A percentile compares a stretch with the other conserved stretches of the same genome.
Conservation (phyloP, 164 flowering plant species). For the Piper longum region DNA sequence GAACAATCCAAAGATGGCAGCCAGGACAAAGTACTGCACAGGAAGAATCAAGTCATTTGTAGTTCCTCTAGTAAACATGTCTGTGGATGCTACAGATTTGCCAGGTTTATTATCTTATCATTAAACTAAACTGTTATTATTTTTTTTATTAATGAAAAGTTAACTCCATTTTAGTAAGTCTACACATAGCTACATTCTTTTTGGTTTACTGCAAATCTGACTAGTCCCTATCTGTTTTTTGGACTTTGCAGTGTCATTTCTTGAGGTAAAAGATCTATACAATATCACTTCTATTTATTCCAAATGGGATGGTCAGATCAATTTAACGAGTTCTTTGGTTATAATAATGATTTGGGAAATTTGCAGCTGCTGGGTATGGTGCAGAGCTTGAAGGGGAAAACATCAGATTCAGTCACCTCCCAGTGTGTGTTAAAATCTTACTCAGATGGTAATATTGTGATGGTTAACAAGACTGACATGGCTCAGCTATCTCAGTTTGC, state of each 20-base stretch:
- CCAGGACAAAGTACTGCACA: slow-evolving; percentile 72
- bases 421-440: slow-evolving; percentile 46
- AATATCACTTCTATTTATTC: not conserved
- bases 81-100: slow-evolving; percentile 40
- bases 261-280: slow-evolving; percentile 51
- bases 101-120: slow-evolving; percentile 49
- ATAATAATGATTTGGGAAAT: not conserved
- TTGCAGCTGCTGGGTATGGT: slow-evolving; percentile 68
- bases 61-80: slow-evolving; percentile 61
- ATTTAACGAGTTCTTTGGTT: not conserved
- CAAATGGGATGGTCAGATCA: not conserved
- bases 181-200: not conserved
- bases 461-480: slow-evolving; percentile 35
- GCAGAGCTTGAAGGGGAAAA: slow-evolving; percentile 67
- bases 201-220: no score
- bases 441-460: slow-evolving; percentile 35
- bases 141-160: no score
- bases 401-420: slow-evolving; percentile 58
- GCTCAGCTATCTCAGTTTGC: slow-evolving; percentile 40
- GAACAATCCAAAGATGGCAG: slow-evolving; percentile 68
- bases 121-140: no score
- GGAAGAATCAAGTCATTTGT: slow-evolving; percentile 79
- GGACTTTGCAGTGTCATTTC: slow-evolving; percentile 65
- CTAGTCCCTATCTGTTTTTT: not conserved
- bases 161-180: not conserved